Evolutionary conservation across 345 rosid species (phyloP), one percentile per base, ranked within the genome.

Genomic region (Heritiera littoralis): DNA sequence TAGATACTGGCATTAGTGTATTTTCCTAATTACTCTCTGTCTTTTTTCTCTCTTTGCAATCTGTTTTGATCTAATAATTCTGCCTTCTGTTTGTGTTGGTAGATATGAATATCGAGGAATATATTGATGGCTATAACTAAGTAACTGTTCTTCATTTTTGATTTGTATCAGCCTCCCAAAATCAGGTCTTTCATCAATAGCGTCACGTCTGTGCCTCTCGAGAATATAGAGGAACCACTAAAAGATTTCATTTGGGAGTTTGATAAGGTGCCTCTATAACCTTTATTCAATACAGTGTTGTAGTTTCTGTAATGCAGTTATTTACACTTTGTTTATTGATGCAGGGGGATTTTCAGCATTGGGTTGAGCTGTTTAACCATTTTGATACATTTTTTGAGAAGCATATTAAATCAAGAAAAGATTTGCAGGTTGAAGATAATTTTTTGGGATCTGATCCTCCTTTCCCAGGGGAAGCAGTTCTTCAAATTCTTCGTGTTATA

Each of bases 281-380:
- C 83, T 76, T 69, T 59, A 48, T 79, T 15, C 70, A 9, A 17
- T 79, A 3, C 40, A 38, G 3, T 67, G 20, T 72, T 71, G 48
- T 59, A 58, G 59, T 69, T 48, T 14, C 28, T 76, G 1, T 58
- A 17, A 48, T 66, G 77, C 18, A 66, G 67, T 81, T 80, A 81
- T 74, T 78, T 69, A 81, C 66, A 11, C 10, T 35, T 49, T 48
- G 30, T 81, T 7, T 51, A 17, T 66, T 86, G 59, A 3, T 83
- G 83, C 90, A 95, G 99, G 99, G 99, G 64, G 98, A 95, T 85
- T 95, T 95, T 81, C 97, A 93, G 89, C 99, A 95, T 43, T 95
- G 99, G 99, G 93, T 92, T 84, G 99, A 95, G 82, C 98, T 93
- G 78, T 93, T 95, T 81, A 94, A 93, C 87, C 86, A 93, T 83